Percentiles rank a stretch among this genome's conserved stretches.
Conservation (phyloP, 306 rosid genomes). For the Cicer chorassanicum region DNA sequence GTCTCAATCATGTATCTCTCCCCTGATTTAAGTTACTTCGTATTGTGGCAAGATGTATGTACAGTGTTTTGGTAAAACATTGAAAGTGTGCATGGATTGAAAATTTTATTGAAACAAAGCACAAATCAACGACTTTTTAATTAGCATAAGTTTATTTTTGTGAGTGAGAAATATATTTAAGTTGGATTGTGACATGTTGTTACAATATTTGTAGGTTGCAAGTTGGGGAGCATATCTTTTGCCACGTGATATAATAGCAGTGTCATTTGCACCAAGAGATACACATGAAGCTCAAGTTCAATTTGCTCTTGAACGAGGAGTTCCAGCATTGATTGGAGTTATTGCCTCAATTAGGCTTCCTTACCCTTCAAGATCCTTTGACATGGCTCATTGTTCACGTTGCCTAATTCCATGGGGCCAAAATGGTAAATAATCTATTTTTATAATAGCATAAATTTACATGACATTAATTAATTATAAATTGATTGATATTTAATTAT, state of each 20-base stretch:
- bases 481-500: no score
- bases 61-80: neutral
- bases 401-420: conserved; percentile 97
- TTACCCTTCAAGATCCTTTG: conserved; percentile 93
- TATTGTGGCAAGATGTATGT: neutral
- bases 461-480: no score
- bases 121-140: conserved; percentile 1
- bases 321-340: conserved; percentile 92
- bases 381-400: conserved; percentile 99
- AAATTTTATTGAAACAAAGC: neutral
- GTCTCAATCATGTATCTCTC: conserved; percentile 5
- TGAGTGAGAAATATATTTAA: neutral
- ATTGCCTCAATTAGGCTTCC: conserved; percentile 92
- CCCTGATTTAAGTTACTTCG: conserved; percentile 9
- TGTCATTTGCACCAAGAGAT: conserved; percentile 97
- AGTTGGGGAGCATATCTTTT: conserved; percentile 97
- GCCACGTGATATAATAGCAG: conserved; percentile 76
- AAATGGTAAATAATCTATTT: conserved; percentile 53
- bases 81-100: neutral
- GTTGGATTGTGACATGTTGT: conserved; percentile 24
- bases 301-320: conserved; percentile 96
- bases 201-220: conserved; percentile 66
- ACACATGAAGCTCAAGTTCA: conserved; percentile 98
- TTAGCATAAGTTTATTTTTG: neutral
- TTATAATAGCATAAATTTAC: no score